Base-by-base conservation (phyloP, 345 rosid species). In the Ceriops tagal region DNA sequence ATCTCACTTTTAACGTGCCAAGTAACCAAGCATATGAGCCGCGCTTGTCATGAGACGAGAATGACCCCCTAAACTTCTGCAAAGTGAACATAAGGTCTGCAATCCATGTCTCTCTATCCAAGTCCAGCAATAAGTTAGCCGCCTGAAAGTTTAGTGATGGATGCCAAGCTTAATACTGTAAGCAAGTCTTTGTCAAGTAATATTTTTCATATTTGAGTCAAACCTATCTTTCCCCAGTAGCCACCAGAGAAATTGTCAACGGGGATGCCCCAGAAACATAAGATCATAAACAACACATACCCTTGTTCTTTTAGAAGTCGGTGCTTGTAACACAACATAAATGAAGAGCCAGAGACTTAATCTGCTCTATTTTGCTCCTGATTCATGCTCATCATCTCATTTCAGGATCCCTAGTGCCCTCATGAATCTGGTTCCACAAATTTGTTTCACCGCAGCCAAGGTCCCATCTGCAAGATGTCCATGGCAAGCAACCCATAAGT, bases 321-420 rank as follows among this genome's bases (percentile, higher is more conserved):
- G 85, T 85, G 51, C 87, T 81, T 9, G 83, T 21, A 5, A 85
- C 80, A 21, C 92, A 85, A 35, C 92, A 87, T 20, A 89, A 88
- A 35, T 84, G 66, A 15, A 87, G 89, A 16, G 88, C 75, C 1
- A 83, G 83, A 39, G 83, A 85, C 64, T 83, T 85, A 49, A 86
- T 68, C 66, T 85, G 92, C 77, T 24, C 26, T 24, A 24, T 24
- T 24, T 24, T 24, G 26, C 26, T 24, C 26, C 26, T 24, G 26
- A 24, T 24, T 24, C 26, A 24, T 24, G 26, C 26, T 24, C 26
- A 24, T 24, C 26, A 24, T 24, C 26, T 24, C 26, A 24, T 24
- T 24, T 24, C 26, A 0, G 0, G 26, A 24, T 24, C 26, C 26
- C 26, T 24, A 24, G 26, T 24, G 26, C 26, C 26, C 26, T 24